phyloP scores from a whole-genome alignment of 371 early-diverging fungal genomes.

The Mortierella sp. region DNA sequence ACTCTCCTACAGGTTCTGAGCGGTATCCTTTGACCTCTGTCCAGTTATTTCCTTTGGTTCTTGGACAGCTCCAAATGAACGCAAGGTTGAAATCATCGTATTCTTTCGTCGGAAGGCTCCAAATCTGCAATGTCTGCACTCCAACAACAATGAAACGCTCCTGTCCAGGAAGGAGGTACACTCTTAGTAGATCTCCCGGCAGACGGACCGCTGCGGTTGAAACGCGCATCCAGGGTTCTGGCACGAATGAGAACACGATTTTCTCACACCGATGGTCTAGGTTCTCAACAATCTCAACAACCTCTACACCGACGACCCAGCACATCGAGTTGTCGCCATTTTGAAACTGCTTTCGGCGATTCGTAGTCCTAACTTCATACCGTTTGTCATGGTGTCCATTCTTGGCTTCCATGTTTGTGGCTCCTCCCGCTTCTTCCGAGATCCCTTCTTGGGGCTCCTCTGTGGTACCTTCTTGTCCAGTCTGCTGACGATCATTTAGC shows the following conservation, averaged over 20 bases:
- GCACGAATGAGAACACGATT: slow-evolving; percentile 38
- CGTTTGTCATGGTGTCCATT: slow-evolving; percentile 4
- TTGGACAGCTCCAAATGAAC: slow-evolving; percentile 45
- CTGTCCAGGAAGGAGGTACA: slow-evolving; percentile 28
- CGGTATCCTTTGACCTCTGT: neutral
- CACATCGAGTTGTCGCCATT: slow-evolving; percentile 39
- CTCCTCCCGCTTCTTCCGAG: no score
- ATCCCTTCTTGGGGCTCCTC: no score
- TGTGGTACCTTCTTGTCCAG: no score
- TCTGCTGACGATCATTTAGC: no score
- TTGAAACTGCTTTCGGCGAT: slow-evolving; percentile 20
- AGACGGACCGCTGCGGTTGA: slow-evolving; percentile 11
- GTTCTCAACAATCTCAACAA: slow-evolving; percentile 34
- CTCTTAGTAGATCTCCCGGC: slow-evolving; percentile 17
- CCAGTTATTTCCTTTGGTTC: neutral
- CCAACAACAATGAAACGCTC: slow-evolving; percentile 36
- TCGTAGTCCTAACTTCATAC: slow-evolving; percentile 14
- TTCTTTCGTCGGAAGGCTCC: slow-evolving; percentile 34
- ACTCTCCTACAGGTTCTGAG: slow-evolving; percentile 22
- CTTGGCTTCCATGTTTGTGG: no score
- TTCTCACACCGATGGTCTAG: neutral
- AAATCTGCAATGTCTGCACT: slow-evolving; percentile 40
- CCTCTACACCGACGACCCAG: slow-evolving; percentile 44
- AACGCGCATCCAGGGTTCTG: slow-evolving; percentile 51
- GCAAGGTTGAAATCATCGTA: slow-evolving; percentile 27